Evolutionary conservation across 2,329 filamentous ascomycete genomes (phyloP).

Genomic region (Drechslerella coelobrocha): DNA sequence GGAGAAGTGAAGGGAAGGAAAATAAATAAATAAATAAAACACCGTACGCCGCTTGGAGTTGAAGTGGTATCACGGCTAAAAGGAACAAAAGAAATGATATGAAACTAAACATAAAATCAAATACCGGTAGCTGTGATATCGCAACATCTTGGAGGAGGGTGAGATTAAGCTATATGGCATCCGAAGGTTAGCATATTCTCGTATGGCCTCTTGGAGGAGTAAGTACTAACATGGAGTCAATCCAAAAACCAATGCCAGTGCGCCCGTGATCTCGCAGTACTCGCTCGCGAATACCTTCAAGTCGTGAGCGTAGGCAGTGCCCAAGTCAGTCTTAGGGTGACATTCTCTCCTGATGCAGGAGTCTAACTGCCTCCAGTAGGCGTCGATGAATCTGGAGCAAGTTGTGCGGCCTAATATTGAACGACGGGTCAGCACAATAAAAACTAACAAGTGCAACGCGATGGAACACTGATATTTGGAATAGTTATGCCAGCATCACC

Average conservation of each 20-base stretch:
- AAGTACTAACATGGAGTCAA: too few species aligned
- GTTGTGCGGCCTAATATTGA: not conserved
- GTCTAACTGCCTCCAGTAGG: not conserved
- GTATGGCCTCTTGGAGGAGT: too few species aligned
- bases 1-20: not conserved
- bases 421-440: too few species aligned
- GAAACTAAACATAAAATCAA: too few species aligned
- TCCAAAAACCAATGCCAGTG: not conserved
- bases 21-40: not conserved
- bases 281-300: not conserved
- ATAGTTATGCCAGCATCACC: too few species aligned
- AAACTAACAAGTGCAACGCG: too few species aligned
- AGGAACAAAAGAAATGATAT: not conserved
- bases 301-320: not conserved
- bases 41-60: slow-evolving; percentile 9
- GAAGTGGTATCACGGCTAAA: not conserved
- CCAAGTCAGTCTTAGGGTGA: not conserved
- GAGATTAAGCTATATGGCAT: not conserved
- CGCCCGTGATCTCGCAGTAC: not conserved
- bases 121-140: not conserved
- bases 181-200: too few species aligned
- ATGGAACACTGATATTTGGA: too few species aligned
- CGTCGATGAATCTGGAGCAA: not conserved
- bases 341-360: not conserved
- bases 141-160: not conserved